A percentile compares a stretch with the other conserved stretches of the same genome.
phyloP scores from a whole-genome alignment of 352 stramenopile species.

The Pythium apleroticum region DNA sequence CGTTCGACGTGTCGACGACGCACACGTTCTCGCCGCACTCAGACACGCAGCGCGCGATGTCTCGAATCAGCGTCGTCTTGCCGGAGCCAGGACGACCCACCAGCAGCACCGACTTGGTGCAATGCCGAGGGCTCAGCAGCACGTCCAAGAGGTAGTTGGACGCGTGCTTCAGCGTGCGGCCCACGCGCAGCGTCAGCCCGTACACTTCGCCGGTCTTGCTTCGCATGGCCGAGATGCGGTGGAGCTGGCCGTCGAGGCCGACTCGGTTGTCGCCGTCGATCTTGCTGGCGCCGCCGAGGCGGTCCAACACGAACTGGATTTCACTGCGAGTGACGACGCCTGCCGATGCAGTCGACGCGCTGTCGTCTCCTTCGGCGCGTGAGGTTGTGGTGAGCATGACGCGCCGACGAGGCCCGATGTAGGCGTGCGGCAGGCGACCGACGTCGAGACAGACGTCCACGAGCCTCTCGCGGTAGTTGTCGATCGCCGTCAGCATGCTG shows the following conservation, averaged over 20 bases:
- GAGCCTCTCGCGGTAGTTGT: slow-evolving; percentile 27
- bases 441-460: slow-evolving; percentile 46
- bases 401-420: slow-evolving; percentile 32
- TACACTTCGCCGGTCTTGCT: slow-evolving; percentile 56
- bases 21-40: slow-evolving; percentile 66
- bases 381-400: too few species aligned
- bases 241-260: slow-evolving; percentile 66
- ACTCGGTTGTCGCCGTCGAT: slow-evolving; percentile 83
- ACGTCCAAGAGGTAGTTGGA: slow-evolving; percentile 69
- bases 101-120: slow-evolving; percentile 58
- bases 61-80: slow-evolving; percentile 87
- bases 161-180: slow-evolving; percentile 57
- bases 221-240: slow-evolving; percentile 79
- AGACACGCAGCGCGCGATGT: slow-evolving; percentile 68
- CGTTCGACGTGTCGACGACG: slow-evolving; percentile 91
- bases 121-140: slow-evolving; percentile 44
- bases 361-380: background rate
- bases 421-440: slow-evolving; percentile 32
- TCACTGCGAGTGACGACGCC: slow-evolving; percentile 38
- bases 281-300: slow-evolving; percentile 38
- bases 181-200: slow-evolving; percentile 74
- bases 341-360: background rate
- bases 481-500: slow-evolving; percentile 26
- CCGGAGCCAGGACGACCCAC: slow-evolving; percentile 64
- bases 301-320: slow-evolving; percentile 48